A percentile compares a stretch with the other conserved stretches of the same genome.
Conservation (phyloP, 225 moss, liverwort and hornwort genomes). For the Marchantia paleacea region DNA sequence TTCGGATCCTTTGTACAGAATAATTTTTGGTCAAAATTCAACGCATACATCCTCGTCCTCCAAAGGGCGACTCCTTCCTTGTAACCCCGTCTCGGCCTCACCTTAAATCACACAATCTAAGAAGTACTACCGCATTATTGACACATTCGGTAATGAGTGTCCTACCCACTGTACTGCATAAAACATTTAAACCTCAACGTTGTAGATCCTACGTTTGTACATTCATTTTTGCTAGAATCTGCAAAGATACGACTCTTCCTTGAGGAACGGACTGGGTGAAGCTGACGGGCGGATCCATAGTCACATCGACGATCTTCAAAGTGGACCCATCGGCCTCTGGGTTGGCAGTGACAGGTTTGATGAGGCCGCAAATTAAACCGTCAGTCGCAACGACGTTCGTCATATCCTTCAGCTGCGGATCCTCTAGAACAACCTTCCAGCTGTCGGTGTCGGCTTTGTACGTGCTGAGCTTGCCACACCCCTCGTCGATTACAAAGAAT, state of each 20-base stretch:
- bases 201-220: neutral
- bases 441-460: constrained; percentile 41
- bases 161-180: too few species aligned
- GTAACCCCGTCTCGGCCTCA: too few species aligned
- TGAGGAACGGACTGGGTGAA: constrained; percentile 26
- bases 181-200: too few species aligned
- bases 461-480: constrained; percentile 54
- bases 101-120: too few species aligned
- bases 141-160: too few species aligned
- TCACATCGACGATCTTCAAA: constrained; percentile 30
- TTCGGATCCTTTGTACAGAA: too few species aligned
- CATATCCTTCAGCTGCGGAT: constrained; percentile 27
- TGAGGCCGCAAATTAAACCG: constrained; percentile 33
- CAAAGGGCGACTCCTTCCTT: too few species aligned
- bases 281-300: constrained; percentile 18
- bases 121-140: too few species aligned
- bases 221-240: constrained; percentile 30
- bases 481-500: constrained; percentile 54
- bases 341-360: neutral
- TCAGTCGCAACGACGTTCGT: constrained; percentile 10
- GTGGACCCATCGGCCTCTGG: neutral
- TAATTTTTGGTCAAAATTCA: too few species aligned
- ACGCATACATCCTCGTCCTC: too few species aligned
- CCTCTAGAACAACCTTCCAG: constrained; percentile 46
- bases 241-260: constrained; percentile 36